Conservation (phyloP, 192 early-diverging fungal genomes). For the Dimargaris xerosporica region DNA sequence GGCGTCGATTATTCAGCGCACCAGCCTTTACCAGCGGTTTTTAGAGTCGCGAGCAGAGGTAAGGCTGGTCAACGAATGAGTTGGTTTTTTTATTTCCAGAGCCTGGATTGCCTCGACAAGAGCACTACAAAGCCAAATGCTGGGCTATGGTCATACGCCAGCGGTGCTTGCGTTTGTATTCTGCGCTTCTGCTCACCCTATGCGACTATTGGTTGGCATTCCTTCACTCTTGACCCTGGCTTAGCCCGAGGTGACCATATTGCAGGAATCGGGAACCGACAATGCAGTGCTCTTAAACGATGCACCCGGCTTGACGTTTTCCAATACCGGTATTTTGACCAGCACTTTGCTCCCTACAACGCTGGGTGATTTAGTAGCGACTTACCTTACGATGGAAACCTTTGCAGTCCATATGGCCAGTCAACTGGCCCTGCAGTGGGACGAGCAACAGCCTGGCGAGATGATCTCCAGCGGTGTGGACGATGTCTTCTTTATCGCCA, state of each 20-base stretch:
- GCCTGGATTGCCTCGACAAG: too few relatives aligned
- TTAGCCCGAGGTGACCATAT: too few relatives aligned
- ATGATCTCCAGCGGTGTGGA: conserved; percentile 60
- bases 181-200: too few relatives aligned
- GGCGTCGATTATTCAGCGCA: conserved; percentile 62
- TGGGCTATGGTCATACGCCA: too few relatives aligned
- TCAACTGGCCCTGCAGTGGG: conserved; percentile 21
- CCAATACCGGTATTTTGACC: not conserved
- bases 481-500: conserved; percentile 86
- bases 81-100: too few relatives aligned
- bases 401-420: not conserved
- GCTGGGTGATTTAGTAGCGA: conserved; percentile 13
- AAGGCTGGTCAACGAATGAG: conserved; percentile 14
- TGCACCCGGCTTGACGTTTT: not conserved
- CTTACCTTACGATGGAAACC: conserved; percentile 20
- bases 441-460: conserved; percentile 30
- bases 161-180: too few relatives aligned
- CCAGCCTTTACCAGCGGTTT: conserved; percentile 68
- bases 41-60: conserved; percentile 60
- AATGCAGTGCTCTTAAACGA: not conserved
- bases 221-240: not conserved
- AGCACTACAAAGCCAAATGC: too few relatives aligned
- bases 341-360: not conserved
- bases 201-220: too few relatives aligned
- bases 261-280: too few relatives aligned